phyloP scores from a whole-genome alignment of 805 yeast genomes.

The Blastobotrys parvus region DNA sequence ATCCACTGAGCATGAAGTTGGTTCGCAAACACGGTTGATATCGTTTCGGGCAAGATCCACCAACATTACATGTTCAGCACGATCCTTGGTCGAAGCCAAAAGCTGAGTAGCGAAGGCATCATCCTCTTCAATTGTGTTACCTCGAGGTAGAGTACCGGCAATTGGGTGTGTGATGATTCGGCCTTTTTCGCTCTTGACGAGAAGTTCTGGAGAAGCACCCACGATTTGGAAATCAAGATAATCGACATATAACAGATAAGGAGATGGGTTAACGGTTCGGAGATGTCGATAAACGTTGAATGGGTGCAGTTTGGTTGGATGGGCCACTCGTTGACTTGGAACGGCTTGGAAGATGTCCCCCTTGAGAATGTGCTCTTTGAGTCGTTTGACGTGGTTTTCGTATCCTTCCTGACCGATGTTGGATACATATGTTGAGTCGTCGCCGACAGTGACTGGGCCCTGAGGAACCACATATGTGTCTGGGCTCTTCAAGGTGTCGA shows the following conservation, averaged over 20 bases:
- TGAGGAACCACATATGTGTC: constrained; percentile 54
- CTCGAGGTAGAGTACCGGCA: constrained; percentile 93
- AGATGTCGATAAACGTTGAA: constrained; percentile 92
- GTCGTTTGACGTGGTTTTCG: constrained; percentile 64
- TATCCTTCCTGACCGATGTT: constrained; percentile 94
- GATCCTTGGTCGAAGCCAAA: constrained; percentile 72
- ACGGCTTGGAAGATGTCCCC: constrained; percentile 98
- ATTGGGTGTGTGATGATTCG: constrained; percentile 91
- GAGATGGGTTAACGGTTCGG: constrained; percentile 95
- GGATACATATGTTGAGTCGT: constrained; percentile 53
- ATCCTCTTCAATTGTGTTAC: constrained; percentile 86
- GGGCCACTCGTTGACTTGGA: constrained; percentile 93
- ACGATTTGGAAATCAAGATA: constrained; percentile 86
- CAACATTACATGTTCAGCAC: constrained; percentile 98
- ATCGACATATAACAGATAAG: constrained; percentile 91
- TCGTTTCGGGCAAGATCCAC: constrained; percentile 97
- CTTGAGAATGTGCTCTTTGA: constrained; percentile 72
- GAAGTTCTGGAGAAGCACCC: constrained; percentile 94
- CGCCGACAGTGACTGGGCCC: constrained; percentile 57
- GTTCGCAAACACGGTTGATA: constrained; percentile 89
- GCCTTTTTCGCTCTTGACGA: constrained; percentile 76
- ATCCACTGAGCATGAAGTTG: constrained; percentile 76
- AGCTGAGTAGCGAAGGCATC: constrained; percentile 70
- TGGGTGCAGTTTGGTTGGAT: constrained; percentile 93
- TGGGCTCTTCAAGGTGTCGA: constrained; percentile 35